These are phyloP conservation scores for Mucor mucedo DNA, from an alignment of 371 early-diverging fungal genomes.

Conservation along the genomic window DNA sequence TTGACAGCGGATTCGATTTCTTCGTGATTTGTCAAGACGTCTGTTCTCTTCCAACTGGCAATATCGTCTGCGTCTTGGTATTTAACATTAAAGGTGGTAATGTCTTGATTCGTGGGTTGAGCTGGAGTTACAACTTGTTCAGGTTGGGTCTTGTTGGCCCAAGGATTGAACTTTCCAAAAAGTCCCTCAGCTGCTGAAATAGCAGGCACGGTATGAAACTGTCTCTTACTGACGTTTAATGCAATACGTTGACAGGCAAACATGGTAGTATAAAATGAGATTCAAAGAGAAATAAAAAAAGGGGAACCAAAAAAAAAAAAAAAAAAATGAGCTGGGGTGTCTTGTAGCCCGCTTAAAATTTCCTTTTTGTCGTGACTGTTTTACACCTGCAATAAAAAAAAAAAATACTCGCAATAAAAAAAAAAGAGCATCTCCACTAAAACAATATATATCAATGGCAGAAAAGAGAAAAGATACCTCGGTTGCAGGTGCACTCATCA, in stretches of 20 bases:
- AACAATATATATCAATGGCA: conserved; percentile 12
- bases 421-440: not conserved
- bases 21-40: conserved; percentile 29
- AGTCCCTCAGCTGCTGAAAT: conserved; percentile 31
- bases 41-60: conserved; percentile 41
- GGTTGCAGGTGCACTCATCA: conserved; percentile 53
- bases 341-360: not conserved
- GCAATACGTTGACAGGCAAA: conserved; percentile 28
- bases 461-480: conserved; percentile 34
- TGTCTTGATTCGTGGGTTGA: conserved; percentile 20
- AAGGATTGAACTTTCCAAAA: conserved; percentile 51
- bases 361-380: conserved; percentile 4
- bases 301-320: conserved; percentile 6
- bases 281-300: conserved; percentile 8
- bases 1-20: conserved; percentile 37
- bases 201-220: conserved; percentile 23
- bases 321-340: conserved; percentile 9
- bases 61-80: conserved; percentile 37
- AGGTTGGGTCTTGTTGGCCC: conserved; percentile 42
- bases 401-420: not conserved
- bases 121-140: conserved; percentile 25
- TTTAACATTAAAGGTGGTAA: conserved; percentile 38
- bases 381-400: not conserved
- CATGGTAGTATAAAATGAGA: not conserved
- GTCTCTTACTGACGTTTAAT: conserved; percentile 3